Evolutionary conservation across 805 yeast species (phyloP), one percentile per base, ranked within the genome.

Genomic region (Ogataea salicorniae): DNA sequence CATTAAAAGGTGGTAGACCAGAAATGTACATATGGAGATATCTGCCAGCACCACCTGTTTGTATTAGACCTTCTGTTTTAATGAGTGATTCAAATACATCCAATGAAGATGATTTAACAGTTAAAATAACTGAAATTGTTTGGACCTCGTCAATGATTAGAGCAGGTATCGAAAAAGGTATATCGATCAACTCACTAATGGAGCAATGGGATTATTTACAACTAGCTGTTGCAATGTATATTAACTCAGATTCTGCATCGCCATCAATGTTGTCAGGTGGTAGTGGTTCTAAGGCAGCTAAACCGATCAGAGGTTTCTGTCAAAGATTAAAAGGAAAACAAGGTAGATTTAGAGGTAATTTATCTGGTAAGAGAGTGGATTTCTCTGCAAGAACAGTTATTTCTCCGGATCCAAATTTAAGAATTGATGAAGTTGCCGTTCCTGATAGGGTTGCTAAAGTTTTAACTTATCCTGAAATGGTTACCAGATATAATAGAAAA

Each of bases 151-250:
- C 96, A 5, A 75, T 91, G 70, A 94, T 94, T 58, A 79, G 89
- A 55, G 96, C 97, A 0, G 99, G 97, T 50, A 80, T 94, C 45
- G 96, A 91, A 53, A 92, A 90, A 63, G 99, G 99, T 49, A 87
- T 92, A 52, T 81, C 97, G 15, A 83, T 95, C 60, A 87, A 89
- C 54, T 88, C 88, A 59, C 75, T 94, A 68, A 91, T 94, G 97
- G 98, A 92, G 62, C 99, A 94, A 62, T 94, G 99, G 99, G 99
- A 94, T 62, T 94, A 88, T 63, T 70, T 94, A 55, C 99, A 94
- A 68, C 74, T 94, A 45, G 87, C 96, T 1, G 91, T 94, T 42
- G 99, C 99, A 18, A 87, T 94, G 89, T 94, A 94, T 65, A 94
- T 94, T 59, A 94, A 94, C 66, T 88, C 97, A 1, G 99, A 94